Evolutionary conservation across 306 rosid species (phyloP).

Genomic region (Gastrolobium villosum): DNA sequence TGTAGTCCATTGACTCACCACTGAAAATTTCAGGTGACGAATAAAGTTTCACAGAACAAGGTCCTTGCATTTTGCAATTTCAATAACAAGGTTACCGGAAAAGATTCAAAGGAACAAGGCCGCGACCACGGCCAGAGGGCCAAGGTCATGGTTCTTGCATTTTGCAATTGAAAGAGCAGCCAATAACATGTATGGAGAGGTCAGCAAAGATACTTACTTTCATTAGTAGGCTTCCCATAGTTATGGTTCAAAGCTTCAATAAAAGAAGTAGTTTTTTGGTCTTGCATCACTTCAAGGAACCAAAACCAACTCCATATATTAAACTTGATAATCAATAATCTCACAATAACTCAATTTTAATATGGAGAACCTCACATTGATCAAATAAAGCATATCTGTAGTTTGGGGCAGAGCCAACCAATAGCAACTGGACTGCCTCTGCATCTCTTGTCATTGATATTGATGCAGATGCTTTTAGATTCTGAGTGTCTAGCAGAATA

Average conservation of each 20-base stretch:
- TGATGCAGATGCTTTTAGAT: constrained; percentile 64
- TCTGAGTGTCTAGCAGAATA: constrained; percentile 83
- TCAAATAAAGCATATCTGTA: constrained; percentile 75
- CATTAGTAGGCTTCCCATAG: constrained; percentile 66
- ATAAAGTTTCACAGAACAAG: constrained; percentile 2
- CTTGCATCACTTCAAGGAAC: constrained; percentile 70
- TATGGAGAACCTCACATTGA: constrained; percentile 59
- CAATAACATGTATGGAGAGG: constrained; percentile 27
- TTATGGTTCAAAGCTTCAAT: constrained; percentile 67
- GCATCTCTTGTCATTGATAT: constrained; percentile 85
- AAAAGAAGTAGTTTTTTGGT: constrained; percentile 65
- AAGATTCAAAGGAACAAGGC: neutral
- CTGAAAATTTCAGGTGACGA: neutral
- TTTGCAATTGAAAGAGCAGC: constrained; percentile 2
- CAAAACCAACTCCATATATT: constrained; percentile 28
- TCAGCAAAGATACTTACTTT: constrained; percentile 60
- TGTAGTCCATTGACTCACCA: constrained; percentile 10
- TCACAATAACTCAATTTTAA: constrained; percentile 40
- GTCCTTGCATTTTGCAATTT: constrained; percentile 9
- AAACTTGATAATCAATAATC: constrained; percentile 16
- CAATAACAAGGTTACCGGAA: neutral
- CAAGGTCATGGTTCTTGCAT: neutral
- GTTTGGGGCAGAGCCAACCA: constrained; percentile 72
- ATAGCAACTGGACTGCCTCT: constrained; percentile 87
- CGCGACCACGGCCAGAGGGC: neutral